Base-by-base conservation (phyloP, 1,284 basidiomycete species). In the Ustilago loliicola region DNA sequence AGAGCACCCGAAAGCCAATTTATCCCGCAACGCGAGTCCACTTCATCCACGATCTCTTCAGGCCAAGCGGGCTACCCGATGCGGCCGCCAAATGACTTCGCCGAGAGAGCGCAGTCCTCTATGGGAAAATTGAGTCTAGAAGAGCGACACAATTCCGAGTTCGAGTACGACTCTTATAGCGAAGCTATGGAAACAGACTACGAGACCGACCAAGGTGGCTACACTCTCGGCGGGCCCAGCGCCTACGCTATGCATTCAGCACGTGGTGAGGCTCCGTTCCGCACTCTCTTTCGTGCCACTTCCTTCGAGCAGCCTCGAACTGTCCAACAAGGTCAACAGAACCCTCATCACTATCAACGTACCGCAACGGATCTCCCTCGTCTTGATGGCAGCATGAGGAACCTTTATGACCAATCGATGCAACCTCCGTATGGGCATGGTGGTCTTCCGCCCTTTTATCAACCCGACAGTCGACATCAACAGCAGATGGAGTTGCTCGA, bases 401-500 rank as follows among this genome's bases (percentile, higher is more conserved):
- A 29, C 27, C 38, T 32, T 6, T 51, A 59, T 23, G 66, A 61
- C n/a, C 55, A 59, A 3, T 21, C 27, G 0, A 36, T 57, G 30
- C 66, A 42, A 30, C 54, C 53, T 42, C 9, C 59, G 11, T 38
- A 32, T 11, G 61, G 36, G 2, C n/a, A 34, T 9, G 34, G 29
- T 6, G 40, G 56, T 23, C 30, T 59, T 11, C 50, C 56, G 13
- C 51, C 54, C 19, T 34, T 55, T 30, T 60, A 70, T n/a, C 36
- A 25, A 15, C 62, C 66, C 10, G 72, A 70, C 7, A 25, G 60
- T 27, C 61, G 52, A 27, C 70, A 66, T 36, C 61, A 74, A 51
- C 72, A 67, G 38, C 76, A 78, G 56, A 65, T 69, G 42, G 76
- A 78, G 5, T 19, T 63, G 11, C 32, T 72, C 7, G 72, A 78